A percentile compares a stretch with the other conserved stretches of the same genome.
phyloP scores from a whole-genome alignment of 2,329 filamentous ascomycete species.

The Colletotrichum falcatum region DNA sequence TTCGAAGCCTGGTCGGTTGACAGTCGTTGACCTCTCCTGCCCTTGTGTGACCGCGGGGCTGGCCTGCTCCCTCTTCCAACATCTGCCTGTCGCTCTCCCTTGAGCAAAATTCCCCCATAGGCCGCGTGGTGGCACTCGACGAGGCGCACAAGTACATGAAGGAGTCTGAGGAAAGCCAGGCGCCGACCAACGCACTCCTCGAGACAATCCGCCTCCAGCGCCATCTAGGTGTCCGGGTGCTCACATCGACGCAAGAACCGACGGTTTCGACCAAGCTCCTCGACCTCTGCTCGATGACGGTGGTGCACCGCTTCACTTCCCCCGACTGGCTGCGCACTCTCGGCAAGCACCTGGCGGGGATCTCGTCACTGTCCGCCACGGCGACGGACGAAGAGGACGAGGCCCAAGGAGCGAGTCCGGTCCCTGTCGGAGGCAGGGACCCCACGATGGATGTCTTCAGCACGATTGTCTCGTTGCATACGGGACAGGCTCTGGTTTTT shows the following conservation, averaged over 20 bases:
- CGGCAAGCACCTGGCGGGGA: slow-evolving; percentile 47
- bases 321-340: slow-evolving; percentile 50
- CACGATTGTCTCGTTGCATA: slow-evolving; percentile 56
- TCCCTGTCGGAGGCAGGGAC: slow-evolving; percentile 38
- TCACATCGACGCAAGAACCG: slow-evolving; percentile 84
- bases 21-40: slow-evolving; percentile 79
- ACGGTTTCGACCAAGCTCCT: slow-evolving; percentile 76
- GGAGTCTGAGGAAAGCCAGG: slow-evolving; percentile 63
- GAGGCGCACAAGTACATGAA: slow-evolving; percentile 85
- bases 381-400: no score
- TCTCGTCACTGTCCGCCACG: slow-evolving; percentile 35
- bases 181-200: slow-evolving; percentile 72
- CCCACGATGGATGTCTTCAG: slow-evolving; percentile 52
- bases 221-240: slow-evolving; percentile 73
- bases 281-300: slow-evolving; percentile 76
- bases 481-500: slow-evolving; percentile 61
- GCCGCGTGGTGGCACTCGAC: slow-evolving; percentile 76
- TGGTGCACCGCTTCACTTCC: slow-evolving; percentile 77
- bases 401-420: no score
- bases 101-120: slow-evolving; percentile 60
- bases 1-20: slow-evolving; percentile 61
- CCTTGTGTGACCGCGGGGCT: slow-evolving; percentile 75
- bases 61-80: slow-evolving; percentile 78
- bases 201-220: slow-evolving; percentile 77
- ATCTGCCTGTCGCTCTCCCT: slow-evolving; percentile 77